A percentile compares a stretch with the other conserved stretches of the same genome.
These are phyloP conservation scores for Entomortierella parvispora DNA, from an alignment of 192 early-diverging fungal species.

Conservation along the genomic window DNA sequence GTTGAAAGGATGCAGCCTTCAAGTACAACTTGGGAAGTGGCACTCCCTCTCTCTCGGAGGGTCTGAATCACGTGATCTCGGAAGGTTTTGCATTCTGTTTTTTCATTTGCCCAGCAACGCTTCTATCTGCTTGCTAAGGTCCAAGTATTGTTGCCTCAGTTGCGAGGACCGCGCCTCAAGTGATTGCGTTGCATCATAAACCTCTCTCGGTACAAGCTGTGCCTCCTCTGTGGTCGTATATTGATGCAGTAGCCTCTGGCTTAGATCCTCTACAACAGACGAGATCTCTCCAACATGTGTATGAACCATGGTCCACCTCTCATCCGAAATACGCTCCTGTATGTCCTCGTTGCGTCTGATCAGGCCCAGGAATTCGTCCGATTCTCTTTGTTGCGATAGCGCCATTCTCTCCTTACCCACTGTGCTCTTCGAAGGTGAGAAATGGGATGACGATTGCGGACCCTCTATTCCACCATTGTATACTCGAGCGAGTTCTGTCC, in stretches of 20 bases:
- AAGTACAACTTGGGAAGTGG: no score
- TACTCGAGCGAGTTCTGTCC: neutral
- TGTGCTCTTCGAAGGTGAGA: no score
- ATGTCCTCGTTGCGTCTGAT: neutral
- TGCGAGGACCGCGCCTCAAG: constrained; percentile 2
- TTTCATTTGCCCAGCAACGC: no score
- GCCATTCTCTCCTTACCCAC: no score
- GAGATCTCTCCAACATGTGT: constrained; percentile 5
- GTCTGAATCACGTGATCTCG: no score
- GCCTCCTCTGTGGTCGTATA: constrained; percentile 27
- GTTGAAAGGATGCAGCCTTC: no score
- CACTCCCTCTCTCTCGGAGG: no score
- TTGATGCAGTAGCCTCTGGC: constrained; percentile 10
- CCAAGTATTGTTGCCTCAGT: constrained; percentile 9
- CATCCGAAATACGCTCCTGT: neutral
- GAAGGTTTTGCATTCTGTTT: constrained; percentile 21
- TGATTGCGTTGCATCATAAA: constrained; percentile 6
- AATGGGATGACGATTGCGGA: no score
- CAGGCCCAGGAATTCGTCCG: no score
- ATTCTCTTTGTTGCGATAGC: no score
- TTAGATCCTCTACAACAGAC: neutral
- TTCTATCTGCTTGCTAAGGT: constrained; percentile 4
- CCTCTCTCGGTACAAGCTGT: constrained; percentile 16
- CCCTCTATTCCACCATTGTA: neutral
- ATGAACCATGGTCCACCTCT: constrained; percentile 7